phyloP scores from a whole-genome alignment of 139 green algal species.

The Nannochloris sp. region DNA sequence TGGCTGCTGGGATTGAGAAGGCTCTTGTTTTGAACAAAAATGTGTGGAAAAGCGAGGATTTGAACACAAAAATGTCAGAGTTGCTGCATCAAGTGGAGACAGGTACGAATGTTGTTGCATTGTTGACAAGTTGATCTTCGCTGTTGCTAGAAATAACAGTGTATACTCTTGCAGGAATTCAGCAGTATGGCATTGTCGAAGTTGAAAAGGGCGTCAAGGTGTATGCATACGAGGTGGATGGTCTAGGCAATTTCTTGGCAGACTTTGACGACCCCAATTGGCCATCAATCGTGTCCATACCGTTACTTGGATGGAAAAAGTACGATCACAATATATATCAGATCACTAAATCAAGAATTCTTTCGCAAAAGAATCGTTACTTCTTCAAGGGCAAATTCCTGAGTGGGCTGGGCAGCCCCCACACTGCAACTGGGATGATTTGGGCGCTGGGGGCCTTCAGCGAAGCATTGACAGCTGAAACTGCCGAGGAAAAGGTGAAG shows the following conservation, averaged over 20 bases:
- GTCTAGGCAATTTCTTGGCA: slow-evolving; percentile 23
- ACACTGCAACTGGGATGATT: slow-evolving; percentile 33
- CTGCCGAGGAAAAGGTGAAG: not conserved
- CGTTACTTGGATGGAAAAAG: slow-evolving; percentile 41
- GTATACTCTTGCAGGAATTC: slow-evolving; percentile 13
- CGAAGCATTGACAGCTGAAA: slow-evolving; percentile 9
- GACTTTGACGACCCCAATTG: slow-evolving; percentile 59
- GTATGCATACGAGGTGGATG: slow-evolving; percentile 60
- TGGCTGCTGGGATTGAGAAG: slow-evolving; percentile 35
- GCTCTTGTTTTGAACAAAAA: slow-evolving; percentile 34
- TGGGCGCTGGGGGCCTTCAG: slow-evolving; percentile 37
- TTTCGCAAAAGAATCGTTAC: slow-evolving; percentile 24
- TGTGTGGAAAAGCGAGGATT: slow-evolving; percentile 30
- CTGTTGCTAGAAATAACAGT: no score
- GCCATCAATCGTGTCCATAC: slow-evolving; percentile 48
- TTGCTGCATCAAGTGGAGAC: slow-evolving; percentile 27
- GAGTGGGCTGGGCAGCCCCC: slow-evolving; percentile 34
- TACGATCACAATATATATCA: slow-evolving; percentile 30
- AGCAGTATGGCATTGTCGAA: slow-evolving; percentile 26
- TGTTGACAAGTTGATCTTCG: no score
- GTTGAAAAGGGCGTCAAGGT: slow-evolving; percentile 12
- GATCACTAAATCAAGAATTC: slow-evolving; percentile 23
- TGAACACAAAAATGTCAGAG: slow-evolving; percentile 5
- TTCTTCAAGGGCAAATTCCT: slow-evolving; percentile 31
- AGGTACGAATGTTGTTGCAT: slow-evolving; percentile 7